phyloP scores from a whole-genome alignment of 768 basidiomycete genomes.

The Tephrocybe sp. region DNA sequence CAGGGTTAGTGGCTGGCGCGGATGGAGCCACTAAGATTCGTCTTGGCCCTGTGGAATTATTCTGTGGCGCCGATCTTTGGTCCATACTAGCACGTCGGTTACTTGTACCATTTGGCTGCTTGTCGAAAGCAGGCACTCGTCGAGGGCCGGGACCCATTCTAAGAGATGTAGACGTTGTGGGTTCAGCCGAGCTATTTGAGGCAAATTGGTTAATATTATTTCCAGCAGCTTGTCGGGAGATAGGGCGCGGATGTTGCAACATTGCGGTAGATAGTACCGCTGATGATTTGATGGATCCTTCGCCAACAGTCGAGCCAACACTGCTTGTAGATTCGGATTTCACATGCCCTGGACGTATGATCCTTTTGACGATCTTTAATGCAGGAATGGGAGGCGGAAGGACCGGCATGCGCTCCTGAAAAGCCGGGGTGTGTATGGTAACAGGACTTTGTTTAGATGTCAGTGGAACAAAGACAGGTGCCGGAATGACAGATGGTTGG shows the following conservation, averaged over 20 bases:
- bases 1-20: conserved; percentile 4
- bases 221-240: neutral
- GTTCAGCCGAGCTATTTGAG: conserved; percentile 4
- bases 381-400: conserved; percentile 40
- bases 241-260: neutral
- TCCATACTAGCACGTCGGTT: conserved; percentile 1
- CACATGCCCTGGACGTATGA: conserved; percentile 18
- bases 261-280: neutral
- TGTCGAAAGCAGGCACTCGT: conserved; percentile 27
- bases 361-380: conserved; percentile 47
- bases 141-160: conserved; percentile 29
- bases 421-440: conserved; percentile 7
- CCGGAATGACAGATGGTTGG: neutral
- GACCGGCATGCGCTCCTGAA: conserved; percentile 13
- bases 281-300: neutral
- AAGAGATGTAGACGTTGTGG: neutral
- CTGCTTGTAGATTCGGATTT: conserved; percentile 16
- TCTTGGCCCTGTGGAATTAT: conserved; percentile 13
- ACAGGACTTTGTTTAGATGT: conserved; percentile 7
- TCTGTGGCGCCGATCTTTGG: conserved; percentile 3
- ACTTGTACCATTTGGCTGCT: conserved; percentile 1
- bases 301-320: conserved; percentile 5
- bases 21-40: conserved; percentile 10
- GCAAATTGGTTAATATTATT: neutral
- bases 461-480: conserved; percentile 14